phyloP scores from a whole-genome alignment of 2,329 filamentous ascomycete genomes.

The Venturia oleaginea region DNA sequence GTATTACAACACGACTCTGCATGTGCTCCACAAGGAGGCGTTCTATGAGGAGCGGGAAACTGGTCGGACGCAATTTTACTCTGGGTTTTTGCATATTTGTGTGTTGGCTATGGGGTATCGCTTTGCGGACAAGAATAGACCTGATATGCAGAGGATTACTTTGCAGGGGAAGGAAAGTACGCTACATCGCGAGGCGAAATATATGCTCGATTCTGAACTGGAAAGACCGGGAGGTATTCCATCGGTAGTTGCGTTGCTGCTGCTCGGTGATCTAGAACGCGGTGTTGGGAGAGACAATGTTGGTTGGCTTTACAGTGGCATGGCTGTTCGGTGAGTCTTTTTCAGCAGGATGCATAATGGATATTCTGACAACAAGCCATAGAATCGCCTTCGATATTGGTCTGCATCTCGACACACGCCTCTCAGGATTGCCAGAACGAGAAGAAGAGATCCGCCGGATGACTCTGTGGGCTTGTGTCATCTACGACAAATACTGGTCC shows the following conservation, averaged over 20 bases:
- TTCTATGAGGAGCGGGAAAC: slow-evolving; percentile 41
- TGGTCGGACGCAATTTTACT: slow-evolving; percentile 42
- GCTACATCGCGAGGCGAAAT: slow-evolving; percentile 45
- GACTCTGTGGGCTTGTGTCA: slow-evolving; percentile 43
- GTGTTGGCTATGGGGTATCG: slow-evolving; percentile 45
- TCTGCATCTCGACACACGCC: slow-evolving; percentile 39
- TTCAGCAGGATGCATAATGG: slow-evolving; percentile 16
- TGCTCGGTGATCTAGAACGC: slow-evolving; percentile 46
- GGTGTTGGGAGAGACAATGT: slow-evolving; percentile 45
- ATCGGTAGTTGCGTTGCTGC: slow-evolving; percentile 42
- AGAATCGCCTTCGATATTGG: slow-evolving; percentile 41
- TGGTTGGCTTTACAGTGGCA: slow-evolving; percentile 47
- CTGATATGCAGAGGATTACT: slow-evolving; percentile 41
- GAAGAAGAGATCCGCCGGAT: slow-evolving; percentile 43
- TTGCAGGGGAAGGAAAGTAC: slow-evolving; percentile 42
- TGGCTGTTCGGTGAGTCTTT: slow-evolving; percentile 22
- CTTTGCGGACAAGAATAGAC: slow-evolving; percentile 40
- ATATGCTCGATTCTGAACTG: slow-evolving; percentile 45
- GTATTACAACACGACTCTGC: slow-evolving; percentile 42
- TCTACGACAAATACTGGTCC: slow-evolving; percentile 48
- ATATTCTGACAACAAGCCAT: slow-evolving; percentile 30
- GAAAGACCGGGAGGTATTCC: slow-evolving; percentile 45
- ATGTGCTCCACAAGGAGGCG: slow-evolving; percentile 41
- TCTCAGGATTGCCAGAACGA: slow-evolving; percentile 35
- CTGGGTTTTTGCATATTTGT: slow-evolving; percentile 43